phyloP scores from a whole-genome alignment of 345 rosid species.

The Anastatica hierochuntica region DNA sequence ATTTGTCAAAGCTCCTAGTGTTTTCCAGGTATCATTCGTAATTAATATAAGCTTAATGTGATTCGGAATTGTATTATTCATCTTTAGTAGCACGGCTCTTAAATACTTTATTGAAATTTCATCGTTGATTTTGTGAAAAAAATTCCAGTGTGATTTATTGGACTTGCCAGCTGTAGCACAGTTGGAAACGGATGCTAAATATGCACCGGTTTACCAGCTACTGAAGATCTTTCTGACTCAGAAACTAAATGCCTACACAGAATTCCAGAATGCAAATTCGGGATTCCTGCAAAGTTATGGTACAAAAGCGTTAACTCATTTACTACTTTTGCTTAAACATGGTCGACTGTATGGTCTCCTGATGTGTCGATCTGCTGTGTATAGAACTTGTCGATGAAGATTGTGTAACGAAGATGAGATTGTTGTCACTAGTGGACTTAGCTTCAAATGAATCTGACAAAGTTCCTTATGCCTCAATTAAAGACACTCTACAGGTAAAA shows the following conservation, averaged over 20 bases:
- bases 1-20: slow-evolving; percentile 78
- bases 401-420: slow-evolving; percentile 80
- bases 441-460: slow-evolving; percentile 63
- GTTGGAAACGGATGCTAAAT: slow-evolving; percentile 67
- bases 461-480: slow-evolving; percentile 61
- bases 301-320: slow-evolving; percentile 10
- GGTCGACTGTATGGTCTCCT: neutral
- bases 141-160: slow-evolving; percentile 80
- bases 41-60: neutral
- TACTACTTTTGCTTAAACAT: neutral
- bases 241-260: slow-evolving; percentile 64
- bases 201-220: slow-evolving; percentile 68
- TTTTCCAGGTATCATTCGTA: slow-evolving; percentile 70
- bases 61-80: neutral
- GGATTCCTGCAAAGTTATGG: slow-evolving; percentile 63
- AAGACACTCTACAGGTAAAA: slow-evolving; percentile 63
- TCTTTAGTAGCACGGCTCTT: slow-evolving; percentile 13
- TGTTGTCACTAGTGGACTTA: slow-evolving; percentile 85
- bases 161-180: slow-evolving; percentile 83
- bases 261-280: slow-evolving; percentile 69
- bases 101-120: neutral
- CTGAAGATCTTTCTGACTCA: slow-evolving; percentile 75
- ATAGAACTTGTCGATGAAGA: slow-evolving; percentile 89
- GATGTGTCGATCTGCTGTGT: neutral
- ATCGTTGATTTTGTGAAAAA: neutral